Evolutionary conservation across 1,139 yeast species (phyloP).

Genomic region (Meyerozyma carpophila): DNA sequence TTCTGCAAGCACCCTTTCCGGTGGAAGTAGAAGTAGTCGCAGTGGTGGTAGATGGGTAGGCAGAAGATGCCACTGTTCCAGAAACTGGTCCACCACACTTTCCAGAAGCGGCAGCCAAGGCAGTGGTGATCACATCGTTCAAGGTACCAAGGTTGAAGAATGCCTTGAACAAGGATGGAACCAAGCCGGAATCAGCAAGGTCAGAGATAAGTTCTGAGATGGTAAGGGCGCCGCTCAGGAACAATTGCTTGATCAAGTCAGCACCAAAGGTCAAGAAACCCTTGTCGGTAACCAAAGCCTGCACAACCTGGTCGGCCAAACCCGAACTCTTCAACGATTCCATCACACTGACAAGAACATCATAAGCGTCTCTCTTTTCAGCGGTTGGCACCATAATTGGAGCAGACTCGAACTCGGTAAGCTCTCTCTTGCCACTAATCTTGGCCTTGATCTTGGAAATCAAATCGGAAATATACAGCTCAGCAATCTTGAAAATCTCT

Average conservation of each 20-base stretch:
- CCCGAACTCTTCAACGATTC: constrained; percentile 44
- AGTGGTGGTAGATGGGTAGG: constrained; percentile 12
- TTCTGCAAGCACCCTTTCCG: constrained; percentile 14
- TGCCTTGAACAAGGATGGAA: constrained; percentile 32
- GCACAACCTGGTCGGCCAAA: constrained; percentile 37
- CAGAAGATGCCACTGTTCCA: constrained; percentile 17
- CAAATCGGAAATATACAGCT: constrained; percentile 26
- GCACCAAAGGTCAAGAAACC: constrained; percentile 40
- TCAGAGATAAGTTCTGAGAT: constrained; percentile 25
- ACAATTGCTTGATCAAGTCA: constrained; percentile 27
- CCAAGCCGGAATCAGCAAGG: constrained; percentile 33
- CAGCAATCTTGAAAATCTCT: constrained; percentile 34
- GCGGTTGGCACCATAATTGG: constrained; percentile 3
- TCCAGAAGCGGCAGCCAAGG: constrained; percentile 43
- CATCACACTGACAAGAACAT: constrained; percentile 32
- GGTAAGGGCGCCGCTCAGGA: constrained; percentile 26
- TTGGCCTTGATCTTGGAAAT: constrained; percentile 20
- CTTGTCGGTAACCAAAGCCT: constrained; percentile 35
- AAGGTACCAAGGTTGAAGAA: constrained; percentile 39
- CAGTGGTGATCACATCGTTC: constrained; percentile 36
- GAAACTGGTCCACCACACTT: constrained; percentile 32
- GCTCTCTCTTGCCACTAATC: constrained; percentile 17
- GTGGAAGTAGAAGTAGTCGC: constrained; percentile 11
- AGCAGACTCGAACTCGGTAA: constrained; percentile 6
- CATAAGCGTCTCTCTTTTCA: constrained; percentile 14